A percentile compares a stretch with the other conserved stretches of the same genome.
Evolutionary conservation across 2,329 filamentous ascomycete genomes (phyloP).

Genomic region (Fusarium falciforme): DNA sequence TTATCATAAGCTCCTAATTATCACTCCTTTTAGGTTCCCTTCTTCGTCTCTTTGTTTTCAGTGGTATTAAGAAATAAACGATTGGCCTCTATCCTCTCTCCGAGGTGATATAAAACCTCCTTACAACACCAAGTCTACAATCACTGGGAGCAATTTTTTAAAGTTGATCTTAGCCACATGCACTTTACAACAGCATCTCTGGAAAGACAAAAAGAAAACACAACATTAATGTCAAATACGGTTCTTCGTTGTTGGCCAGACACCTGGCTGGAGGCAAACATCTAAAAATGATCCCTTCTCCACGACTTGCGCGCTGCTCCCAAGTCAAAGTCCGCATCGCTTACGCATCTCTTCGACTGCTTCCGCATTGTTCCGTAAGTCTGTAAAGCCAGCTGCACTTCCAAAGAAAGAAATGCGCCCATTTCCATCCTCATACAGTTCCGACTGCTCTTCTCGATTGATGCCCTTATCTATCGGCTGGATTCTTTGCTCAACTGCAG

Average conservation of each 20-base stretch:
- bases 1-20: background rate
- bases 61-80: background rate
- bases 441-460: background rate
- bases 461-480: background rate
- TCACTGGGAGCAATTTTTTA: background rate
- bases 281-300: background rate
- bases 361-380: background rate
- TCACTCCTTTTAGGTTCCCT: background rate
- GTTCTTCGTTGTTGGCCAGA: background rate
- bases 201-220: background rate
- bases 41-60: background rate
- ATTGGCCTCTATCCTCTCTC: background rate
- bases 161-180: background rate
- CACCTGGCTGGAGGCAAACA: background rate
- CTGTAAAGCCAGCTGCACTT: background rate
- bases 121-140: background rate
- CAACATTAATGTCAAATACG: background rate
- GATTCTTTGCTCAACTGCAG: background rate
- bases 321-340: background rate
- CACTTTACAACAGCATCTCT: too few relatives aligned
- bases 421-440: background rate
- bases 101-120: background rate
- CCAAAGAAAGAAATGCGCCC: conserved; percentile 1
- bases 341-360: background rate
- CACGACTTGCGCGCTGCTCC: background rate